These are phyloP conservation scores for Odontarrhena argentea DNA, from an alignment of 345 rosid genomes.

Conservation along the genomic window DNA sequence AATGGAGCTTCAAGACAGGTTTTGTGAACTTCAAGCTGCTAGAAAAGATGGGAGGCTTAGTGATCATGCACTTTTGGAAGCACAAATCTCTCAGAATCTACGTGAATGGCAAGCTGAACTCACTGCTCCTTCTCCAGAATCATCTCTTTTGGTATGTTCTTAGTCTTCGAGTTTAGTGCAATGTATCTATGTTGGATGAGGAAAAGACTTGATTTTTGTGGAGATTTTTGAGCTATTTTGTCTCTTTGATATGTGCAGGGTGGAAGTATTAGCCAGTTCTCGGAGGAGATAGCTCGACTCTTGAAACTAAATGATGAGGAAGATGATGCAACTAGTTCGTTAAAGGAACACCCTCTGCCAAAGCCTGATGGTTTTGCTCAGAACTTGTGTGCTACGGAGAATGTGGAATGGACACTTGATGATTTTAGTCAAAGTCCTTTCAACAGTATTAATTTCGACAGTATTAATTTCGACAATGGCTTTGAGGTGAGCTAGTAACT, in stretches of 20 bases:
- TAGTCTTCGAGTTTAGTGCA: too few relatives aligned
- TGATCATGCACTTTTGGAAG: conserved; percentile 62
- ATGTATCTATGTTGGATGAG: background rate
- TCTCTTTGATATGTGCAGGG: conserved; percentile 46
- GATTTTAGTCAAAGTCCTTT: conserved; percentile 44
- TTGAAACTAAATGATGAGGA: conserved; percentile 62
- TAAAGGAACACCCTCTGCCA: conserved; percentile 46
- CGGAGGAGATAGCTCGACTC: conserved; percentile 60
- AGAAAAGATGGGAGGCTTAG: conserved; percentile 56
- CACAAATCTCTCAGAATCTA: conserved; percentile 65
- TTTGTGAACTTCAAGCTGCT: conserved; percentile 63
- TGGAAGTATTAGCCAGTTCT: conserved; percentile 61
- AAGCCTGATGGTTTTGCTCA: conserved; percentile 51
- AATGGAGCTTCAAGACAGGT: conserved; percentile 59
- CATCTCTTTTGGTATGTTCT: conserved; percentile 50
- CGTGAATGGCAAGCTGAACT: conserved; percentile 81
- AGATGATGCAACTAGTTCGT: conserved; percentile 81
- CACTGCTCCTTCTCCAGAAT: conserved; percentile 60
- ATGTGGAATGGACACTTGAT: conserved; percentile 48
- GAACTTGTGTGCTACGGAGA: conserved; percentile 41
- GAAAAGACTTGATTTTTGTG: too few relatives aligned
- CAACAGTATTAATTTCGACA: conserved; percentile 15
- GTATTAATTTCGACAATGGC: conserved; percentile 20
- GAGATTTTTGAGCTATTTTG: background rate
- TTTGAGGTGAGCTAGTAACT: conserved; percentile 50